Evolutionary conservation across 129 eudicot species (phyloP).

Genomic region (Kitagawia praeruptora): DNA sequence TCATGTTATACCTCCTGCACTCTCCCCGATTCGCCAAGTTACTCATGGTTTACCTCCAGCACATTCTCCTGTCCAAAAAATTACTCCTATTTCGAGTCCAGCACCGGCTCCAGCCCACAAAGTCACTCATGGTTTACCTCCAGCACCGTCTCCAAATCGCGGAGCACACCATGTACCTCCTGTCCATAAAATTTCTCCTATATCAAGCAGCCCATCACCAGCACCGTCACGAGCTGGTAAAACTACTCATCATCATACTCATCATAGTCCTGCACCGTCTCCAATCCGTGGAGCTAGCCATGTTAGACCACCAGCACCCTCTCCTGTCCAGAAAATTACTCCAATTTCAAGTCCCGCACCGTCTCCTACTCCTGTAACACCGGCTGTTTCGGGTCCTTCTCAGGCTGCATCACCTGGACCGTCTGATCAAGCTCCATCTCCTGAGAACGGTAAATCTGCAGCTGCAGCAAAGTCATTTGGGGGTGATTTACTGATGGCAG

Average conservation of each 20-base stretch:
- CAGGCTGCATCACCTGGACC: constrained; percentile 13
- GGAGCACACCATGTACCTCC: too few species aligned
- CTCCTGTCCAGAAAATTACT: background rate
- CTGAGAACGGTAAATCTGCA: background rate
- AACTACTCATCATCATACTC: background rate
- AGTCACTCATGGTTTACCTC: background rate
- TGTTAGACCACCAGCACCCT: background rate
- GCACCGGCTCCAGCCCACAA: background rate
- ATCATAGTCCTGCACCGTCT: background rate
- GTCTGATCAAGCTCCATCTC: background rate
- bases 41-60: background rate
- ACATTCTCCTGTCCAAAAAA: background rate
- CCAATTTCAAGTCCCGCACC: too few species aligned
- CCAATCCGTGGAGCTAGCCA: background rate
- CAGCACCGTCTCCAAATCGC: background rate
- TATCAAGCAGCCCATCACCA: background rate
- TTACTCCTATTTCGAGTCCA: background rate
- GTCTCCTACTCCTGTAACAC: too few species aligned
- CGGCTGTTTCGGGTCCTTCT: background rate
- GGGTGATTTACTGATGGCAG: background rate
- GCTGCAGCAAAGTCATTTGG: background rate
- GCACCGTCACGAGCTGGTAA: background rate
- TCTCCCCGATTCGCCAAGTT: background rate
- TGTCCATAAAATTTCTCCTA: background rate
- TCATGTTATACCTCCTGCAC: background rate